Percentiles rank a stretch among this genome's conserved stretches.
Evolutionary conservation across 306 rosid genomes (phyloP).

Genomic region (Cucumis melo): DNA sequence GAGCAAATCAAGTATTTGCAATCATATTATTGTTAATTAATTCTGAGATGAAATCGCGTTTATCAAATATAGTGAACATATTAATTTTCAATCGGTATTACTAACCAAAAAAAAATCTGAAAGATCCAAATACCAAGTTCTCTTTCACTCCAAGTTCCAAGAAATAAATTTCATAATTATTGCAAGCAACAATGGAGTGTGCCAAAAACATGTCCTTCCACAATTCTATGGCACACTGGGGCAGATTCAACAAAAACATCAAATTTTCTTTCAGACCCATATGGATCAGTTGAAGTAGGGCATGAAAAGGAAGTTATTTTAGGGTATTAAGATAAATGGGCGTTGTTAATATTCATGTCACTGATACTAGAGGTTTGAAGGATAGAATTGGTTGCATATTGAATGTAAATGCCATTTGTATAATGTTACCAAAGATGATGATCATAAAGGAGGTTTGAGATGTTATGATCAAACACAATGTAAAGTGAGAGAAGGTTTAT

Average conservation of each 20-base stretch:
- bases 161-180: no score
- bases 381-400: constrained; percentile 43
- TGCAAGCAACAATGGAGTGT: no score
- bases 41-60: no score
- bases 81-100: no score
- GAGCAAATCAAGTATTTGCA: no score
- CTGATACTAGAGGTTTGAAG: constrained; percentile 51
- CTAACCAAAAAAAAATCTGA: no score
- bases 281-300: constrained; percentile 50
- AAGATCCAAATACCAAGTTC: no score
- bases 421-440: constrained; percentile 35
- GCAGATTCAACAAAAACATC: constrained; percentile 29
- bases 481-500: constrained; percentile 28
- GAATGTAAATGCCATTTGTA: constrained; percentile 62
- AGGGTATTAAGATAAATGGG: constrained; percentile 61
- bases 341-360: constrained; percentile 53
- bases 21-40: no score
- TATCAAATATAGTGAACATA: no score
- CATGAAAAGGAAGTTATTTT: constrained; percentile 37
- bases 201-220: no score
- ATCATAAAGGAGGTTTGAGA: constrained; percentile 38
- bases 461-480: constrained; percentile 53
- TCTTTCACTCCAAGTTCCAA: no score
- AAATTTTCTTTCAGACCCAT: constrained; percentile 46
- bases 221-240: no score